Base-by-base conservation (phyloP, 1,284 basidiomycete species). In the Tilletia horrida region DNA sequence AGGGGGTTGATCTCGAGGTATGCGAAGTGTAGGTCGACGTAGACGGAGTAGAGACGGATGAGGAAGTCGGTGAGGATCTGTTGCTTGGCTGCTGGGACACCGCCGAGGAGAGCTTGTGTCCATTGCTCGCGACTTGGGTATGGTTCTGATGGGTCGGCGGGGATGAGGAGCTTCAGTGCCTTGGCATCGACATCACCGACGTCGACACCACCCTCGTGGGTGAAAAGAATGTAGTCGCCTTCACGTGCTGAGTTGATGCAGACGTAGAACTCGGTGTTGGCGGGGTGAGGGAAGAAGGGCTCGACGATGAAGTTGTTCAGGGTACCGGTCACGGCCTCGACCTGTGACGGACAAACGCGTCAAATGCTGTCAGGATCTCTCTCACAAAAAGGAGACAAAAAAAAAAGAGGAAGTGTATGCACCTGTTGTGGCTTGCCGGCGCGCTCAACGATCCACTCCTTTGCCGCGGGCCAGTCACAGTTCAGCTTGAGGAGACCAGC, bases 1-100 rank as follows among this genome's bases (percentile, higher is more conserved):
- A 98, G 88, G 57, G 96, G 96, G 87, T 98, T 98, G 85, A 98
- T 98, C 85, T 98, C 95, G 82, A 98, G 92, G 86, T 98, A 98
- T 50, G 95, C 93, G 83, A 97, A 82, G 77, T 81, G 82, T 68
- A 82, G 81, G 83, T 97, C 93, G 77, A 95, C 94, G 84, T 97
- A 97, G 79, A 97, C 93, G 74, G 89, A 90, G 88, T 97, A 98
- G 59, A 98, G 89, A 72, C 95, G 89, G 83, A 91, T 87, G 79
- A 98, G 86, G 85, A 97, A 98, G 85, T 98, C 79, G 68, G 79
- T 81, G 9, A 81, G 73, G 43, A 75, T 66, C 69, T 80, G 73
- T 63, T 77, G 76, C 70, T 79, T 80, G 23, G n/a, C 66, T 61
- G 70, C 67, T 16, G 71, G 62, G 1, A 81, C 76, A 57, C 76